These are phyloP conservation scores for Saturnispora quitensis DNA, from an alignment of 805 yeast genomes.

Conservation along the genomic window DNA sequence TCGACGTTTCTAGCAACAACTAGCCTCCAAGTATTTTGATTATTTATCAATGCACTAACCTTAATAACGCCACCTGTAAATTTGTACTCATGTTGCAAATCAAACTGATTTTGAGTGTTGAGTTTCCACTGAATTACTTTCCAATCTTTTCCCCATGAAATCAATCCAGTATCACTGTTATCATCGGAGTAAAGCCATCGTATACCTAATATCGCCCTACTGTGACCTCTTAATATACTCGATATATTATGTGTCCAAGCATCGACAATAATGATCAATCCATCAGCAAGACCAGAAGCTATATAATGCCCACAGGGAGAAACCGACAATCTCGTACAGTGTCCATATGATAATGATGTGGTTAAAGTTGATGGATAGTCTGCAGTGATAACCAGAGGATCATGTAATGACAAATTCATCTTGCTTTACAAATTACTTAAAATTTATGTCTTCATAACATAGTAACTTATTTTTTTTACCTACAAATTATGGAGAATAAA, in stretches of 20 bases:
- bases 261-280: conserved; percentile 66
- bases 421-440: too few species aligned
- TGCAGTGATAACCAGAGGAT: conserved; percentile 84
- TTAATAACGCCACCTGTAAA: conserved; percentile 12
- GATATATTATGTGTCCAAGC: conserved; percentile 57
- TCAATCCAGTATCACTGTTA: conserved; percentile 41
- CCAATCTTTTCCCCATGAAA: conserved; percentile 79
- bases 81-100: conserved; percentile 3
- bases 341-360: conserved; percentile 57
- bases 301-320: conserved; percentile 74
- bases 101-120: conserved; percentile 26
- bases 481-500: neutral
- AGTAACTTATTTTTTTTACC: neutral
- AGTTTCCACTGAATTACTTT: conserved; percentile 41
- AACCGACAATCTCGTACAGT: conserved; percentile 59
- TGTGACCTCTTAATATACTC: conserved; percentile 53
- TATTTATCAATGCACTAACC: neutral
- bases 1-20: conserved; percentile 5
- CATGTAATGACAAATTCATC: conserved; percentile 77
- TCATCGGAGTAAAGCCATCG: conserved; percentile 50
- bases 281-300: conserved; percentile 72
- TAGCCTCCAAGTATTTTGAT: conserved; percentile 4
- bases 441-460: neutral
- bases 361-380: conserved; percentile 85
- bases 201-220: conserved; percentile 61